Percentiles rank a stretch among this genome's conserved stretches.
Evolutionary conservation across 768 basidiomycete genomes (phyloP).

Genomic region (Pilatotrama ljubarskyi): DNA sequence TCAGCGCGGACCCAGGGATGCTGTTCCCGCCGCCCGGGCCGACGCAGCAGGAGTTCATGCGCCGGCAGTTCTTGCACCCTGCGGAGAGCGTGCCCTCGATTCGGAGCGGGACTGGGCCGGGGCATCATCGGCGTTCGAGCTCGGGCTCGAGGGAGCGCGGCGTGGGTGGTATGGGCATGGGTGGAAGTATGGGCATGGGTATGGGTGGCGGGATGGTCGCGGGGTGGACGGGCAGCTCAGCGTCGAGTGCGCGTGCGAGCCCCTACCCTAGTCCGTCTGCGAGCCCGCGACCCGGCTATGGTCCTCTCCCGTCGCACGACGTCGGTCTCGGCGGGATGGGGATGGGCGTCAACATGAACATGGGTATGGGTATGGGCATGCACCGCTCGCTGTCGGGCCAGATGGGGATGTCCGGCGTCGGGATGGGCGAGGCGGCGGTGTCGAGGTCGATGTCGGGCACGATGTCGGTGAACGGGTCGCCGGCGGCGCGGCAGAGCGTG

Average conservation of each 20-base stretch:
- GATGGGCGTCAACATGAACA: constrained; percentile 20
- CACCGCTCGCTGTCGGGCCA: constrained; percentile 22
- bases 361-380: constrained; percentile 23
- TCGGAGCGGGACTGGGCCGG: constrained; percentile 34
- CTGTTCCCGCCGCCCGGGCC: constrained; percentile 32
- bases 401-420: constrained; percentile 10
- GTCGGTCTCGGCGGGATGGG: constrained; percentile 14
- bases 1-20: constrained; percentile 16
- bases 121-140: constrained; percentile 43
- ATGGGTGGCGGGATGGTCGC: constrained; percentile 17
- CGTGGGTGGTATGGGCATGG: constrained; percentile 19
- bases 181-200: constrained; percentile 11
- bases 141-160: constrained; percentile 41
- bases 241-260: constrained; percentile 42
- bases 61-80: constrained; percentile 45
- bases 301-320: constrained; percentile 41
- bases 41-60: constrained; percentile 45
- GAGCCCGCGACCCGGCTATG: constrained; percentile 54
- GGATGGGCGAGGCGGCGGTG: constrained; percentile 36
- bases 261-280: constrained; percentile 73
- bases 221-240: constrained; percentile 25
- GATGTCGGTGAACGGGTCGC: background rate
- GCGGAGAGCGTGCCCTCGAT: constrained; percentile 38
- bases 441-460: background rate
- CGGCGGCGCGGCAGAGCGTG: constrained; percentile 3